Evolutionary conservation across 202 grass and related monocot genomes (phyloP).

Genomic region (Schoenoplectus tabernaemontani): DNA sequence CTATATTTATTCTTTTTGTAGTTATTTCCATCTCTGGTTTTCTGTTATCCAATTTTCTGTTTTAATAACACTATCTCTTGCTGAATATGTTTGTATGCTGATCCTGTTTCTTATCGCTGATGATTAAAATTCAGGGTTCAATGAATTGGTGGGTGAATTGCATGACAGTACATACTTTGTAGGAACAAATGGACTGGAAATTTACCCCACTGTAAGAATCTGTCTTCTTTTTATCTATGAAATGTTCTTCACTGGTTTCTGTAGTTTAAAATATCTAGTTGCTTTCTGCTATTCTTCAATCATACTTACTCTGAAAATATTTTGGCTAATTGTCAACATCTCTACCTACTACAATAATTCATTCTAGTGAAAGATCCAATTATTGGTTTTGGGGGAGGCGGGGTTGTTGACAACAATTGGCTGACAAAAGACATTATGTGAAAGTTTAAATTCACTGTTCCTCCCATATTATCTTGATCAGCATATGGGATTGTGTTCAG

Average conservation of each 20-base stretch:
- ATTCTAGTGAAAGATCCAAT: background rate
- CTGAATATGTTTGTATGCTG: background rate
- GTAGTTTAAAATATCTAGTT: conserved; percentile 20
- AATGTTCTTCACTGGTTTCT: conserved; percentile 23
- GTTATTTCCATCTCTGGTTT: background rate
- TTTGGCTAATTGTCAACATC: background rate
- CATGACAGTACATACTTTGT: conserved; percentile 50
- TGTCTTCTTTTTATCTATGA: conserved; percentile 23
- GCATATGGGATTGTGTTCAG: background rate
- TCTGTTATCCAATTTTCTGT: background rate
- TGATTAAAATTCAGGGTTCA: background rate
- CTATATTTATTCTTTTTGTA: background rate
- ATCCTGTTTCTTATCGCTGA: background rate
- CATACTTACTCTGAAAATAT: background rate
- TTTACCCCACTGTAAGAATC: conserved; percentile 50
- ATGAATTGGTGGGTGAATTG: conserved; percentile 47
- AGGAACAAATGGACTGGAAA: conserved; percentile 49
- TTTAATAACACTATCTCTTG: background rate
- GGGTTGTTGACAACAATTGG: background rate
- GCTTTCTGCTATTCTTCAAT: background rate
- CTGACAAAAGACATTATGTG: background rate
- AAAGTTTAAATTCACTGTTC: background rate
- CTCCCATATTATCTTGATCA: background rate
- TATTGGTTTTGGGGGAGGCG: background rate
- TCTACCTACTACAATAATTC: conserved; percentile 1